A percentile compares a stretch with the other conserved stretches of the same genome.
Conservation (phyloP, 2,329 filamentous ascomycete species). For the Fusarium sterilihyphosum region DNA sequence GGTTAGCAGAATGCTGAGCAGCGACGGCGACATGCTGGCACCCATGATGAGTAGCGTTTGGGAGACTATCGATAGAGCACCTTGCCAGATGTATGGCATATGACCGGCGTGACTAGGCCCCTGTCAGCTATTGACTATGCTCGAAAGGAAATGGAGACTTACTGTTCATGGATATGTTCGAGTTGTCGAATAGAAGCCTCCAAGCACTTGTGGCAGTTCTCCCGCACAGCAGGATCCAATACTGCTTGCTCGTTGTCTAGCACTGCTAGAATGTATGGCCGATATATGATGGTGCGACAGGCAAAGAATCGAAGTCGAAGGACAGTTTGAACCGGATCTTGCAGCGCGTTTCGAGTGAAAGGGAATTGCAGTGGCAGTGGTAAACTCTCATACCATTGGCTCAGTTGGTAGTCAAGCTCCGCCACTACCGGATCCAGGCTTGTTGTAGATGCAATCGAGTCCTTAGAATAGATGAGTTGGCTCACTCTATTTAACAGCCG, state of each 20-base stretch:
- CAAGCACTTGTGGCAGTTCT: conserved; percentile 82
- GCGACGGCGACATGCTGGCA: conserved; percentile 80
- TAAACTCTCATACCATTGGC: conserved; percentile 85
- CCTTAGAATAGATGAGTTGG: conserved; percentile 81
- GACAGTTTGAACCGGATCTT: conserved; percentile 82
- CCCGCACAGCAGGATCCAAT: conserved; percentile 76
- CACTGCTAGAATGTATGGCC: conserved; percentile 83
- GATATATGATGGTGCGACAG: conserved; percentile 86
- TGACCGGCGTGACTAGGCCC: conserved; percentile 75
- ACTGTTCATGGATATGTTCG: conserved; percentile 82
- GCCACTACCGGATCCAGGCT: conserved; percentile 81
- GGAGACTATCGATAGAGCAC: conserved; percentile 82
- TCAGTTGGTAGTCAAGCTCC: conserved; percentile 83
- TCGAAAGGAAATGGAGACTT: conserved; percentile 49
- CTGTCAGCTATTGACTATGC: conserved; percentile 12
- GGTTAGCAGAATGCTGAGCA: conserved; percentile 71
- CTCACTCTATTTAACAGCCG: conserved; percentile 81
- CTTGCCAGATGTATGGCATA: conserved; percentile 88
- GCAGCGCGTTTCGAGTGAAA: conserved; percentile 71
- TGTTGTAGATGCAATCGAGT: conserved; percentile 75
- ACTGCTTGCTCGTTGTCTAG: conserved; percentile 80
- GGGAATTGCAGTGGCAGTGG: conserved; percentile 81
- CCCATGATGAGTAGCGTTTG: conserved; percentile 87
- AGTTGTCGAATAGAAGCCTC: conserved; percentile 83
- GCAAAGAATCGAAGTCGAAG: conserved; percentile 83